Evolutionary conservation across 208 protist species (phyloP).

Genomic region (Acanthamoeba lenticulata): DNA sequence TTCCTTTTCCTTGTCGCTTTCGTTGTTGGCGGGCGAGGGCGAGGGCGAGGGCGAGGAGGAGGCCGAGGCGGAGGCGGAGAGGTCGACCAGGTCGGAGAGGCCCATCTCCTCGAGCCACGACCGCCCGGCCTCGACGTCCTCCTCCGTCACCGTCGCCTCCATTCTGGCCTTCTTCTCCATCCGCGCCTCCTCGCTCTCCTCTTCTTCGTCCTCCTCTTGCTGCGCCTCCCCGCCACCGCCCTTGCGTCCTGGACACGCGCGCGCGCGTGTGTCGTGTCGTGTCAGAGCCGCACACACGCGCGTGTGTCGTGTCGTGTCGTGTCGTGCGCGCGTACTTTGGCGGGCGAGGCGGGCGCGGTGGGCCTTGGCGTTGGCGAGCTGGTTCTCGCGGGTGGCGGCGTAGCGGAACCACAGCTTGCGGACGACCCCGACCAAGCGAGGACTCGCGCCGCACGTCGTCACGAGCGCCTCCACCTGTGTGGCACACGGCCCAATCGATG

Average conservation of each 20-base stretch:
- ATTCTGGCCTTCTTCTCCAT: neutral
- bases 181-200: neutral
- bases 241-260: too few relatives aligned
- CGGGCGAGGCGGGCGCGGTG: neutral
- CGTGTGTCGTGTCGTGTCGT: neutral
- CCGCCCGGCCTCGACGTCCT: neutral
- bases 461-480: neutral
- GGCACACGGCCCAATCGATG: neutral
- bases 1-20: neutral
- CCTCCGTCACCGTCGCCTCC: neutral
- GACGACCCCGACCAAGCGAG: neutral
- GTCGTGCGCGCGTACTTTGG: neutral
- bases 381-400: neutral
- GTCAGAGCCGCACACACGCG: too few relatives aligned
- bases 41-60: too few relatives aligned
- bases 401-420: constrained; percentile 30
- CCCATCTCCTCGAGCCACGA: neutral
- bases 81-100: neutral
- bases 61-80: neutral
- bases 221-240: neutral
- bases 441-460: neutral
- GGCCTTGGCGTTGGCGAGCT: neutral
- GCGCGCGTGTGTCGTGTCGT: too few relatives aligned
- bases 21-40: neutral
- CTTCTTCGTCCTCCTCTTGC: neutral